phyloP scores from a whole-genome alignment of 1,139 yeast genomes.

The Neolecta irregularis region DNA sequence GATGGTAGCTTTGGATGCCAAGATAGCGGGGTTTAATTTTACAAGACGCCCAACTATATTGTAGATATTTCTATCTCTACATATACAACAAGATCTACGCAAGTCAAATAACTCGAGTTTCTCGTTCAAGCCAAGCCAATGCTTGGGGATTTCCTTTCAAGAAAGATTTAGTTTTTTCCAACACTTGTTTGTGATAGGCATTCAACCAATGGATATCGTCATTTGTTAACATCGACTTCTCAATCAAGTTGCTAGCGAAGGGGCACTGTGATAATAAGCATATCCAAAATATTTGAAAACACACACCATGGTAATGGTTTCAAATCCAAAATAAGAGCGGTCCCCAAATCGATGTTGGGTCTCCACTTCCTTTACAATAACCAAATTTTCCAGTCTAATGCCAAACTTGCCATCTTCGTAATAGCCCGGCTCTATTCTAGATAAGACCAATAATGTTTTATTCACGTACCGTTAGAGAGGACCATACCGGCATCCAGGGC shows the following conservation, averaged over 20 bases:
- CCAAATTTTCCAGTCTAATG: constrained; percentile 73
- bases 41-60: too few relatives aligned
- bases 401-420: constrained; percentile 90
- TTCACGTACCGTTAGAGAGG: constrained; percentile 38
- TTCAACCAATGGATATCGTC: constrained; percentile 59
- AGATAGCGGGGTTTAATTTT: too few relatives aligned
- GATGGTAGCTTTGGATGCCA: too few relatives aligned
- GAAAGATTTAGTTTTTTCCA: constrained; percentile 37
- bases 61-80: too few relatives aligned
- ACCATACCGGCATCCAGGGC: constrained; percentile 57
- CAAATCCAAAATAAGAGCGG: constrained; percentile 53
- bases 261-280: constrained; percentile 40
- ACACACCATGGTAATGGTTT: constrained; percentile 51
- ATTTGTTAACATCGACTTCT: constrained; percentile 37
- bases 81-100: too few relatives aligned
- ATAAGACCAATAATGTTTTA: too few relatives aligned
- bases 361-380: constrained; percentile 42
- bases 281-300: not conserved
- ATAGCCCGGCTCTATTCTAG: constrained; percentile 66
- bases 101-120: constrained; percentile 34
- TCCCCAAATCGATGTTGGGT: constrained; percentile 32
- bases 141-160: constrained; percentile 39
- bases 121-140: constrained; percentile 61
- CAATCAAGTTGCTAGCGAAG: constrained; percentile 54
- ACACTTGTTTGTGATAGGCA: constrained; percentile 47